phyloP scores from a whole-genome alignment of 108 stramenopile genomes.

The Cylindrotheca closterium region DNA sequence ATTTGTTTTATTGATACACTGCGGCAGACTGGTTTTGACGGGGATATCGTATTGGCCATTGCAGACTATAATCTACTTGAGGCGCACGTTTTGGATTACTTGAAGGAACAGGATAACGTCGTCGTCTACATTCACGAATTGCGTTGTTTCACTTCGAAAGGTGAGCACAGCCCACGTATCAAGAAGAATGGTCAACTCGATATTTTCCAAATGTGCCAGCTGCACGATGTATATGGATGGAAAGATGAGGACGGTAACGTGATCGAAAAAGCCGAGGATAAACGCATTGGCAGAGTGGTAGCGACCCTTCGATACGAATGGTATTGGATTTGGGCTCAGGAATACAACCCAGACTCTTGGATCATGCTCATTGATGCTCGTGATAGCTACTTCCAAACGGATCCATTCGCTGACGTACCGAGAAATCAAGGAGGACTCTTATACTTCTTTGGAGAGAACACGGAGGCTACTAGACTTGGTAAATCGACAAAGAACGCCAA shows the following conservation, averaged over 20 bases:
- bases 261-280: constrained; percentile 48
- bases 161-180: constrained; percentile 31
- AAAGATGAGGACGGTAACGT: constrained; percentile 28
- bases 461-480: constrained; percentile 67
- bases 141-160: constrained; percentile 52
- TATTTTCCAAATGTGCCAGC: constrained; percentile 56
- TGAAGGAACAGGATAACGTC: constrained; percentile 52
- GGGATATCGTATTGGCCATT: constrained; percentile 78
- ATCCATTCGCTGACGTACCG: constrained; percentile 53
- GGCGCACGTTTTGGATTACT: constrained; percentile 64
- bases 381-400: constrained; percentile 76
- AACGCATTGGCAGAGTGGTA: constrained; percentile 68
- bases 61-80: constrained; percentile 41
- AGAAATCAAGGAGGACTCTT: constrained; percentile 50
- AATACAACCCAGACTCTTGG: constrained; percentile 67
- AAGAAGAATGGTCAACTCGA: constrained; percentile 35
- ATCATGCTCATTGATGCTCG: constrained; percentile 82
- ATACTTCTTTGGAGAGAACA: constrained; percentile 83
- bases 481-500: constrained; percentile 61
- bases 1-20: constrained; percentile 74
- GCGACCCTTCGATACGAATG: constrained; percentile 83
- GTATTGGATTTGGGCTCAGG: constrained; percentile 85
- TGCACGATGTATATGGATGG: constrained; percentile 56
- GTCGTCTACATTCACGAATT: constrained; percentile 63
- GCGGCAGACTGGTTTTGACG: constrained; percentile 51